Percentiles rank a stretch among this genome's conserved stretches.
phyloP scores from a whole-genome alignment of 129 eudicot genomes.

The Flaveria trinervia region DNA sequence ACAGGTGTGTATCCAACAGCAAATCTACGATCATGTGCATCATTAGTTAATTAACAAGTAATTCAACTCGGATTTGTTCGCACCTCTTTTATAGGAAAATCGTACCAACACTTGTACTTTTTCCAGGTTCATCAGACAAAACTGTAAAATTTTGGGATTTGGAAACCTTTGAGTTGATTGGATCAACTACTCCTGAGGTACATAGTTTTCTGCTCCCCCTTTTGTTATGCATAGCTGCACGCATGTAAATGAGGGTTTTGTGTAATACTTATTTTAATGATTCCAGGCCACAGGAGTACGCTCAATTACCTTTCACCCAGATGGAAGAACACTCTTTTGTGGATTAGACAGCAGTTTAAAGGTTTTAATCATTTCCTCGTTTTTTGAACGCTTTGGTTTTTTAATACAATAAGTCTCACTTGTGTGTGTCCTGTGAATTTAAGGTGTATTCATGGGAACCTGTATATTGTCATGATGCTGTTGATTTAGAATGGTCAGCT shows the following conservation, averaged over 20 bases:
- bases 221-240: not conserved
- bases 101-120: slow-evolving; percentile 6
- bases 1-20: slow-evolving; percentile 55
- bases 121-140: slow-evolving; percentile 90
- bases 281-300: slow-evolving; percentile 75
- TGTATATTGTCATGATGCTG: slow-evolving; percentile 76
- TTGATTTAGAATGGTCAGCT: slow-evolving; percentile 86
- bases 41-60: slow-evolving; percentile 9
- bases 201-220: slow-evolving; percentile 6
- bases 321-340: slow-evolving; percentile 86
- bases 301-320: slow-evolving; percentile 82
- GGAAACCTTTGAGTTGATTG: slow-evolving; percentile 97
- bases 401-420: slow-evolving; percentile 13
- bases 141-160: slow-evolving; percentile 95
- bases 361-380: slow-evolving; percentile 38
- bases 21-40: not conserved
- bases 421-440: slow-evolving; percentile 21
- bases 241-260: not conserved
- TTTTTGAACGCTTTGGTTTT: slow-evolving; percentile 8
- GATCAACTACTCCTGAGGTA: slow-evolving; percentile 90
- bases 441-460: slow-evolving; percentile 99
- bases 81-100: not conserved
- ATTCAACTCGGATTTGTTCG: not conserved
- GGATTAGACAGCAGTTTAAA: slow-evolving; percentile 80
- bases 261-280: not conserved